phyloP scores from a whole-genome alignment of 176 grass and related monocot genomes.

The Saccharum officinarum region DNA sequence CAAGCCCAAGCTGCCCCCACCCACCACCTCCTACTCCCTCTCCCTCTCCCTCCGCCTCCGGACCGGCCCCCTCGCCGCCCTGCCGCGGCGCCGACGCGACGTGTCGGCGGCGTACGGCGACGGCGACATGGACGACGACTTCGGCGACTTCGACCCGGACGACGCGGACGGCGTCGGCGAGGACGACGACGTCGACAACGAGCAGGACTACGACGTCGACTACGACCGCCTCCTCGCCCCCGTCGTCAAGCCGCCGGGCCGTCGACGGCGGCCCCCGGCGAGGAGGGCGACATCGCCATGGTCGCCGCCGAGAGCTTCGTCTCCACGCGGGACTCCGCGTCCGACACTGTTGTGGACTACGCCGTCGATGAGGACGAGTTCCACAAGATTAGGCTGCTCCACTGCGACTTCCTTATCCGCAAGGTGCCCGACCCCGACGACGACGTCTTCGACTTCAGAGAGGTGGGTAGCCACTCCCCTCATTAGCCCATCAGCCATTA shows the following conservation, averaged over 20 bases:
- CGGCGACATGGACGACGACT: slow-evolving; percentile 77
- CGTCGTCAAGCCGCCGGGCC: slow-evolving; percentile 13
- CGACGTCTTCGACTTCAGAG: slow-evolving; percentile 90
- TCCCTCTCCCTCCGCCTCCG: not conserved
- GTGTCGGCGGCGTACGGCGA: slow-evolving; percentile 50
- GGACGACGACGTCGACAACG: slow-evolving; percentile 79
- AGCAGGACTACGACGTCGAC: slow-evolving; percentile 98
- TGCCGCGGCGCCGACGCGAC: slow-evolving; percentile 18
- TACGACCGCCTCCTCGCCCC: slow-evolving; percentile 73
- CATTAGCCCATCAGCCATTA: too few species aligned
- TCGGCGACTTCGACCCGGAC: slow-evolving; percentile 62
- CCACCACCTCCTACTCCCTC: not conserved
- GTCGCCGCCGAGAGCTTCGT: slow-evolving; percentile 72
- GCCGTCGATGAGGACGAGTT: slow-evolving; percentile 87
- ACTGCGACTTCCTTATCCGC: slow-evolving; percentile 90
- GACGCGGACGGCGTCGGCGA: slow-evolving; percentile 66
- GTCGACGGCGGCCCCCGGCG: not conserved
- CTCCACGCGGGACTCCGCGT: slow-evolving; percentile 67
- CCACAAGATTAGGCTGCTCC: slow-evolving; percentile 78
- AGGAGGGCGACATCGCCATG: slow-evolving; percentile 65
- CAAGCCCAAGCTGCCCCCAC: slow-evolving; percentile 1
- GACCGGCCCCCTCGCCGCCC: not conserved
- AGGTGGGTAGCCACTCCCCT: slow-evolving; percentile 32
- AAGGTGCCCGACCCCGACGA: slow-evolving; percentile 72
- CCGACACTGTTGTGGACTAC: slow-evolving; percentile 82